Evolutionary conservation across 1,284 basidiomycete species (phyloP).

Genomic region (Chiua sp.): DNA sequence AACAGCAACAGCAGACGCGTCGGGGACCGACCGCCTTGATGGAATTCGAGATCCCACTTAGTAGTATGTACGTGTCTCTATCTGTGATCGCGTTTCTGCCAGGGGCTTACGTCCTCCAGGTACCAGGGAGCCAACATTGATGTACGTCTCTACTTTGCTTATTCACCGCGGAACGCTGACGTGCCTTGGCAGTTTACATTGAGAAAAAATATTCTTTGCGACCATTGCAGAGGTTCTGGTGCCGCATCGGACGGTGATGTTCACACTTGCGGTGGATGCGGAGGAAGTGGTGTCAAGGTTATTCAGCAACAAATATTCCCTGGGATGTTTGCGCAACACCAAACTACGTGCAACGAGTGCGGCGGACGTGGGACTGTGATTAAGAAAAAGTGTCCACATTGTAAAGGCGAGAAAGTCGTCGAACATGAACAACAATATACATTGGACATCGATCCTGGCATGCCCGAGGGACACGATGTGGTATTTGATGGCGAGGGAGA

Average conservation of each 20-base stretch:
- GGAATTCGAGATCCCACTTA: conserved; percentile 87
- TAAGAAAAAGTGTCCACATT: conserved; percentile 79
- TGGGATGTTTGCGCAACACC: conserved; percentile 89
- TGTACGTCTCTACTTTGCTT: conserved; percentile 48
- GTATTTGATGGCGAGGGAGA: conserved; percentile 94
- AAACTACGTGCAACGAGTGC: conserved; percentile 81
- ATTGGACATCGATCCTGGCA: conserved; percentile 83
- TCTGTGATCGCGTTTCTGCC: conserved; percentile 1
- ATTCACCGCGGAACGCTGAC: conserved; percentile 7
- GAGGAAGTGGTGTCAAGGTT: conserved; percentile 85
- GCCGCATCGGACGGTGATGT: conserved; percentile 89
- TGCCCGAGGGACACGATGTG: conserved; percentile 91
- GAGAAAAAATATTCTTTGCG: conserved; percentile 88
- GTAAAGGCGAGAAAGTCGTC: conserved; percentile 82
- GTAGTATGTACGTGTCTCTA: conserved; percentile 70
- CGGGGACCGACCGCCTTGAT: conserved; percentile 84
- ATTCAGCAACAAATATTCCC: conserved; percentile 95
- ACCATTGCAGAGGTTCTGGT: conserved; percentile 92
- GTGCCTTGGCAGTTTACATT: conserved; percentile 77
- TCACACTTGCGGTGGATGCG: conserved; percentile 79
- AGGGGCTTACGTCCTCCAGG: conserved; percentile 39
- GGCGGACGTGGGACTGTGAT: conserved; percentile 84
- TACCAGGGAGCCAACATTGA: conserved; percentile 85
- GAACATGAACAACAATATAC: conserved; percentile 85
- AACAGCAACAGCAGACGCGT: conserved; percentile 59